Evolutionary conservation across 352 stramenopile species (phyloP), one percentile per base, ranked within the genome.

Genomic region (Phytophthora fragariae): DNA sequence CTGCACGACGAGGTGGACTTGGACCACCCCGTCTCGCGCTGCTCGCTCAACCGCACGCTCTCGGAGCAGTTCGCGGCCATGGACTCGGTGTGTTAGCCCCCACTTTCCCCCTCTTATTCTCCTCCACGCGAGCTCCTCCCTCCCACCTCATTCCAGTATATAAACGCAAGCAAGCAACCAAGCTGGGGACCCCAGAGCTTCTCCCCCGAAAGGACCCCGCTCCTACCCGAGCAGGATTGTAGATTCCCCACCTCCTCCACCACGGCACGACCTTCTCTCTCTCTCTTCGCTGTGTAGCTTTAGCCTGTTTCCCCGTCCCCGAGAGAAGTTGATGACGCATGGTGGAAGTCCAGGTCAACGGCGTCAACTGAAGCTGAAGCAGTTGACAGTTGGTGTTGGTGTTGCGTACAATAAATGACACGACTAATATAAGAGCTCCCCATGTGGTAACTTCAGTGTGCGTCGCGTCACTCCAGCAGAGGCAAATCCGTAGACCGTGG

Each of bases 51-150:
- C 64, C 87, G 86, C 65, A 92, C 82, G 67, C 73, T 95, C 5
- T 93, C 86, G 63, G 76, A 92, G 63, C 83, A 91, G 66, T 95
- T 95, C 41, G 84, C 83, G 10, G 82, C 86, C 12, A 85, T 89
- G 65, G 88, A 95, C 69, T 93, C 88, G 64, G 85, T 95, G 41
- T 95, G 86, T 63, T 92, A 92, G 69, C n/a, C 50, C 17, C 15
- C 35, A 7, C 31, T 37, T 49, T 47, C 31, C 19, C 47, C 64
- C 6, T 17, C 41, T 12, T 19, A 1, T 49, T 49, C 12, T 19
- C 41, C 29, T n/a, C n/a, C n/a, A 59, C 62, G 46, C 50, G 46
- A 69, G 47, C 67, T 72, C 56, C 35, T 41, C 35, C 35, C 33
- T 37, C 8, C 35, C 35, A 9, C 54, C 58, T 27, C 31, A 53